Evolutionary conservation across 306 rosid genomes (phyloP), one percentile per base, ranked within the genome.

Genomic region (Cucurbita moschata): DNA sequence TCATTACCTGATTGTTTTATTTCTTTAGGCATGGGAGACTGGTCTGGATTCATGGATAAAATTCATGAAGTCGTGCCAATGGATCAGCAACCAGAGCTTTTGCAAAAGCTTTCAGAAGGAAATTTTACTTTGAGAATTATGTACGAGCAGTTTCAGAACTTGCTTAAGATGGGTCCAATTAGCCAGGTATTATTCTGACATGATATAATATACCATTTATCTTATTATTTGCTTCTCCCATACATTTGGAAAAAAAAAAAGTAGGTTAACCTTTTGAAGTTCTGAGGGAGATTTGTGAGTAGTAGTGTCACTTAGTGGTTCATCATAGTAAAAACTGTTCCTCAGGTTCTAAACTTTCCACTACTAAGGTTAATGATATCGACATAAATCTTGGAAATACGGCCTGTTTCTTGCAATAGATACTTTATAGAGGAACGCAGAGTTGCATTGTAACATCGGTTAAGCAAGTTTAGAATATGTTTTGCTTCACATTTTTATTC

Each of bases 41-140:
- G 80, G 88, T 86, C 94, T 77, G 97, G 97, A 50, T 81, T 89
- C 79, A 84, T 85, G 92, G 93, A 92, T 83, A 92, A 92, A 83
- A 87, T 89, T 81, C 90, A 85, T 10, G 97, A 92, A 83, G 96
- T 89, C 73, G 96, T 92, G 80, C 97, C 97, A 1, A 89, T 86
- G 94, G 97, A 92, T 82, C 92, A 89, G 76, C 96, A 88, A 75
- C 92, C 96, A 18, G 91, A 91, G 78, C 96, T 91, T 59, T 80
- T 91, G 52, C 92, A 91, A 80, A 91, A 87, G 87, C 86, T 91
- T 54, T 83, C 89, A 58, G 97, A 87, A 86, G 96, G 98, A 75
- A 87, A 83, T 79, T 92, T 90, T 75, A 85, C 96, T 5, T 80
- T 92, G 79, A 87, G 96, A 79, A 87, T 92, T 77, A 90, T 92